Evolutionary conservation across 1,139 yeast species (phyloP).

Genomic region (Yamadazyma friedrichii): DNA sequence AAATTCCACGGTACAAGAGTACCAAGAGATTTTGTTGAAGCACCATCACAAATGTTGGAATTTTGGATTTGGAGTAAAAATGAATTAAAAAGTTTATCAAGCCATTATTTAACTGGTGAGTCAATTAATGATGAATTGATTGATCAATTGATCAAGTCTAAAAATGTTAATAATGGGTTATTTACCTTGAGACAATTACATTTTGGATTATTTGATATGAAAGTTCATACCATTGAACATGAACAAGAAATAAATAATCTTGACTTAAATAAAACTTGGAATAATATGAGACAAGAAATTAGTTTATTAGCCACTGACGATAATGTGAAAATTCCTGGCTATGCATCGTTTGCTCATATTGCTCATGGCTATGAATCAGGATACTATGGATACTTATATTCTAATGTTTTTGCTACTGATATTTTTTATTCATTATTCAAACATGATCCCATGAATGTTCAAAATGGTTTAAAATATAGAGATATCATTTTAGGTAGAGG

Average conservation of each 20-base stretch:
- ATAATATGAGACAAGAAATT: slow-evolving; percentile 56
- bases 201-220: slow-evolving; percentile 76
- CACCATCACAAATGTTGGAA: slow-evolving; percentile 87
- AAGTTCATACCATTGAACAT: slow-evolving; percentile 54
- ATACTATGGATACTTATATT: slow-evolving; percentile 84
- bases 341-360: slow-evolving; percentile 77
- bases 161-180: slow-evolving; percentile 75
- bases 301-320: slow-evolving; percentile 58
- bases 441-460: slow-evolving; percentile 61
- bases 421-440: slow-evolving; percentile 74
- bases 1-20: slow-evolving; percentile 76
- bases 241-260: slow-evolving; percentile 38
- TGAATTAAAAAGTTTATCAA: slow-evolving; percentile 57
- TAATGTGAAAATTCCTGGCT: slow-evolving; percentile 53
- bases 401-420: slow-evolving; percentile 82
- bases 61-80: slow-evolving; percentile 82
- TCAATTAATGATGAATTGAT: slow-evolving; percentile 58
- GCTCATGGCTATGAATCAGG: slow-evolving; percentile 87
- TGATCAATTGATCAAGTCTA: slow-evolving; percentile 59
- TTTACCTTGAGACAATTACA: slow-evolving; percentile 72
- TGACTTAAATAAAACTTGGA: slow-evolving; percentile 61
- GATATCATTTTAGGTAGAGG: slow-evolving; percentile 70
- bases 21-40: slow-evolving; percentile 84
- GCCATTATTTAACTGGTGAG: slow-evolving; percentile 64
- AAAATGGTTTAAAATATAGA: slow-evolving; percentile 64